Conservation (phyloP, 768 basidiomycete genomes). For the Agrocybe praecox region DNA sequence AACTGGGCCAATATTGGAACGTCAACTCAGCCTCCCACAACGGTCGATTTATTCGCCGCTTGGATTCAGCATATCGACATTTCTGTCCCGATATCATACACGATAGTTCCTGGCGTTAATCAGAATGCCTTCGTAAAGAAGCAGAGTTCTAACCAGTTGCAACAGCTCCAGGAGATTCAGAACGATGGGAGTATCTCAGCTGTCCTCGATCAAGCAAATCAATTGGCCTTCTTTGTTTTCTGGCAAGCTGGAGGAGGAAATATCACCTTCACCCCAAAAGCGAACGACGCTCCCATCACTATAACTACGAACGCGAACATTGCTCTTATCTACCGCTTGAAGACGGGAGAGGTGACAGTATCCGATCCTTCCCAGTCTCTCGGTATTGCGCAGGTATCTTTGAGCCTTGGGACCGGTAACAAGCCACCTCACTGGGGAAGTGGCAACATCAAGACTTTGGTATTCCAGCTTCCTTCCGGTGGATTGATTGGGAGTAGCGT, state of each 20-base stretch:
- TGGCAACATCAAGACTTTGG: slow-evolving; percentile 26
- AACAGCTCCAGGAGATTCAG: slow-evolving; percentile 37
- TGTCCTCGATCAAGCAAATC: slow-evolving; percentile 43
- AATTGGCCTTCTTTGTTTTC: slow-evolving; percentile 53
- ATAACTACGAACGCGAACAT: slow-evolving; percentile 42
- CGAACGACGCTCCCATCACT: slow-evolving; percentile 26
- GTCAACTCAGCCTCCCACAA: slow-evolving; percentile 57
- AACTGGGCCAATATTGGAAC: slow-evolving; percentile 67
- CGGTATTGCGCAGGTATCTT: slow-evolving; percentile 33
- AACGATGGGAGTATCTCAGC: slow-evolving; percentile 56
- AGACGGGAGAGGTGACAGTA: slow-evolving; percentile 48
- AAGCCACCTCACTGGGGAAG: slow-evolving; percentile 29
- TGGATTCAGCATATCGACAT: slow-evolving; percentile 50
- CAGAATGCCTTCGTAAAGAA: slow-evolving; percentile 41
- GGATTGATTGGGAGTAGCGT: slow-evolving; percentile 55
- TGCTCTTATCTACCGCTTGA: slow-evolving; percentile 44
- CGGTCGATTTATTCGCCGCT: slow-evolving; percentile 65
- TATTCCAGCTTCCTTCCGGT: slow-evolving; percentile 46
- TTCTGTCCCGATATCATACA: slow-evolving; percentile 48
- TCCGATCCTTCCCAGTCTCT: slow-evolving; percentile 69
- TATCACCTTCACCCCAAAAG: slow-evolving; percentile 32
- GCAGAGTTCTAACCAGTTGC: slow-evolving; percentile 13
- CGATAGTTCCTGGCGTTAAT: slow-evolving; percentile 54
- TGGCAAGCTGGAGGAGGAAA: slow-evolving; percentile 54
- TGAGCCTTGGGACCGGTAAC: slow-evolving; percentile 29